Conservation (phyloP, 192 early-diverging fungal genomes). For the Gaertneriomyces semiglobifer region DNA sequence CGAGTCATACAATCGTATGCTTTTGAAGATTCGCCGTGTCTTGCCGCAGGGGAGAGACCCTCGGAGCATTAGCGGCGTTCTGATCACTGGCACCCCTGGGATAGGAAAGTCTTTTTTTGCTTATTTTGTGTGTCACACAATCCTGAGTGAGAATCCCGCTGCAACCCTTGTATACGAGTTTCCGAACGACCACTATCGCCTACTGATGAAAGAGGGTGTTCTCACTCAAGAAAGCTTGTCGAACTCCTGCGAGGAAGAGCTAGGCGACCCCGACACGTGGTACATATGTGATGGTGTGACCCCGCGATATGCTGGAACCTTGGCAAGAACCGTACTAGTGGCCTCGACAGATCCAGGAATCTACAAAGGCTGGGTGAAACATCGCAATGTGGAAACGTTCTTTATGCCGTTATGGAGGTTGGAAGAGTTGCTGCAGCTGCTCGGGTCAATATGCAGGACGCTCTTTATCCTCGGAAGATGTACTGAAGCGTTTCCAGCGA, state of each 20-base stretch:
- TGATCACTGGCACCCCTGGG: conserved; percentile 4
- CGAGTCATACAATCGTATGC: too few relatives aligned
- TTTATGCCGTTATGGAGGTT: conserved; percentile 3
- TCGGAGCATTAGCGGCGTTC: too few relatives aligned
- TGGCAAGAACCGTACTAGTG: conserved; percentile 2
- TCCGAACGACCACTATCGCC: not conserved
- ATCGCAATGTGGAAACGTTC: not conserved
- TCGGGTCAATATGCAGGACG: too few relatives aligned
- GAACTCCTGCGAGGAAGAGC: not conserved
- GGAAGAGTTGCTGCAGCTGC: conserved; percentile 3
- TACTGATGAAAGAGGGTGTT: not conserved
- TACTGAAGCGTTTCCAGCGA: not conserved
- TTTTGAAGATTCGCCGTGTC: too few relatives aligned
- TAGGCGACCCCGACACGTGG: conserved; percentile 4
- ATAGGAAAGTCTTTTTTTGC: conserved; percentile 4
- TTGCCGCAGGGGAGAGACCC: too few relatives aligned
- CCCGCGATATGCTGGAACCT: not conserved
- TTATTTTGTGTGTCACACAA: not conserved
- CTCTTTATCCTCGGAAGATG: not conserved
- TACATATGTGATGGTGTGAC: not conserved
- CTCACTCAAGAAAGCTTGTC: not conserved
- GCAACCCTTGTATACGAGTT: not conserved
- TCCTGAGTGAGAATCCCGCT: not conserved
- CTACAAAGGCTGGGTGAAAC: not conserved
- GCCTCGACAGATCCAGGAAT: not conserved